Evolutionary conservation across 1,284 basidiomycete genomes (phyloP).

Genomic region (Ganoderma sinense): DNA sequence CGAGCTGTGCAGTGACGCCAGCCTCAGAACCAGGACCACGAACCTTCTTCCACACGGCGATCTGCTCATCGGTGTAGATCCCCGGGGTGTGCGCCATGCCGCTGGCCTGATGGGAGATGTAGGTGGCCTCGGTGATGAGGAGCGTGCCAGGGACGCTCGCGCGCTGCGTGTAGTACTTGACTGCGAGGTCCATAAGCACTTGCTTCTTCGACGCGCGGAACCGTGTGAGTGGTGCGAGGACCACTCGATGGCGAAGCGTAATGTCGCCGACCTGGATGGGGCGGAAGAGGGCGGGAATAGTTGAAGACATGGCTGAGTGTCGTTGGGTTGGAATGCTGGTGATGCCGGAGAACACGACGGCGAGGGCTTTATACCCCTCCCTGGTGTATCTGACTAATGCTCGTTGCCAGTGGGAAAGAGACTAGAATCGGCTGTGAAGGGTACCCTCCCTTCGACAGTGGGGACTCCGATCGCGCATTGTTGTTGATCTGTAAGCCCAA

Average conservation of each 20-base stretch:
- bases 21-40: background rate
- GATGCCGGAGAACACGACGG: background rate
- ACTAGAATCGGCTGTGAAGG: background rate
- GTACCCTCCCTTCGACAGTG: too few species aligned
- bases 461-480: too few species aligned
- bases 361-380: background rate
- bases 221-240: slow-evolving; percentile 57
- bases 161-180: slow-evolving; percentile 58
- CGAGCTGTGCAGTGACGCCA: background rate
- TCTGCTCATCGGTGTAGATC: slow-evolving; percentile 53
- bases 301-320: background rate
- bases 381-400: background rate
- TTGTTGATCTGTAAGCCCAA: background rate
- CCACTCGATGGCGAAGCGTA: slow-evolving; percentile 52
- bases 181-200: slow-evolving; percentile 41
- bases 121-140: slow-evolving; percentile 56
- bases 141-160: slow-evolving; percentile 52
- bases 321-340: background rate
- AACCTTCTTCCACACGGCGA: slow-evolving; percentile 56
- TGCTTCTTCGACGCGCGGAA: slow-evolving; percentile 41
- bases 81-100: slow-evolving; percentile 49
- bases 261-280: slow-evolving; percentile 52
- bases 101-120: slow-evolving; percentile 47
- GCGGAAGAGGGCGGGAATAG: slow-evolving; percentile 46
- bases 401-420: background rate